These are phyloP conservation scores for Diutina ranongensis DNA, from an alignment of 1,139 yeast genomes.

Conservation along the genomic window DNA sequence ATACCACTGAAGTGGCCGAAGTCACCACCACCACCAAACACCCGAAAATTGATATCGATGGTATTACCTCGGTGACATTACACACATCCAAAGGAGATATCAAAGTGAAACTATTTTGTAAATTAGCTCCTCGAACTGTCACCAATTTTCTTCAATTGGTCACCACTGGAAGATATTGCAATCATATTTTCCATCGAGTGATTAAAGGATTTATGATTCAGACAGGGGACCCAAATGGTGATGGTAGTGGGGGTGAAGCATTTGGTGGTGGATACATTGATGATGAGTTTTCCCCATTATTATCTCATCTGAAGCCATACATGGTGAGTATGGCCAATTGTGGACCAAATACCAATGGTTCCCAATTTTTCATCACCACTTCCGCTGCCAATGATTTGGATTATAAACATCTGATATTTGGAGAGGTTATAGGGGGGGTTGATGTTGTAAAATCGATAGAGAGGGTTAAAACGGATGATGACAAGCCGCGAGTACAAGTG, in stretches of 20 bases:
- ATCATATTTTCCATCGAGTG: conserved; percentile 16
- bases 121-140: conserved; percentile 29
- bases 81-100: conserved; percentile 40
- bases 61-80: conserved; percentile 13
- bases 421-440: conserved; percentile 33
- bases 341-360: conserved; percentile 32
- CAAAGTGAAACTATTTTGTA: conserved; percentile 21
- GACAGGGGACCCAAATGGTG: background rate
- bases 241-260: background rate
- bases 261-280: background rate
- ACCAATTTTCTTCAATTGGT: conserved; percentile 32
- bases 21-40: background rate
- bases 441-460: conserved; percentile 8
- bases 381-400: conserved; percentile 21
- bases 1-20: too few species aligned
- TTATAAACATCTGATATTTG: conserved; percentile 48
- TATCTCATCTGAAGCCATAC: background rate
- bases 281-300: background rate
- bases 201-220: conserved; percentile 1
- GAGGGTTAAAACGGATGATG: background rate
- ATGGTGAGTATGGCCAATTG: conserved; percentile 25
- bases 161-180: conserved; percentile 26
- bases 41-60: background rate
- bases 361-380: conserved; percentile 29
- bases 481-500: background rate